These are phyloP conservation scores for Hymenoscyphus occultus DNA, from an alignment of 2,329 filamentous ascomycete genomes.

Conservation along the genomic window DNA sequence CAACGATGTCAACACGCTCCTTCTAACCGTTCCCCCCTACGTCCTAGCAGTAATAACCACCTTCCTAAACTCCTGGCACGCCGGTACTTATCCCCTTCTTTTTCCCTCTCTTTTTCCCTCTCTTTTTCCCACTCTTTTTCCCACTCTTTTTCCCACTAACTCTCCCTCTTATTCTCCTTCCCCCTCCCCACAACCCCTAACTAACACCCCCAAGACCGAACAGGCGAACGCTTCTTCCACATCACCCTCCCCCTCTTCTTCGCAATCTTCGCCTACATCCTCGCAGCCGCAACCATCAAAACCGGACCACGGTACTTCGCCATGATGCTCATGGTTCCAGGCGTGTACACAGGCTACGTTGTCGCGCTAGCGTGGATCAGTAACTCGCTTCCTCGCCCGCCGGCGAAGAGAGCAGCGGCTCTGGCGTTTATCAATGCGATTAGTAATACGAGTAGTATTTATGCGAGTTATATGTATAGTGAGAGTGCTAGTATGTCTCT, in stretches of 20 bases:
- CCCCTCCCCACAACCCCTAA: not conserved
- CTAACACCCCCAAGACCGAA: constrained; percentile 47
- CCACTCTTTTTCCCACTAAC: not conserved
- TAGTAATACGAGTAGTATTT: constrained; percentile 67
- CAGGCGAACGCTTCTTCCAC: constrained; percentile 69
- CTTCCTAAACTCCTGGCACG: constrained; percentile 65
- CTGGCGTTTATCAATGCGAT: constrained; percentile 75
- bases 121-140: not conserved
- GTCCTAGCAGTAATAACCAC: constrained; percentile 60
- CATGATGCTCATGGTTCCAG: constrained; percentile 70
- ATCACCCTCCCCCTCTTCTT: constrained; percentile 60
- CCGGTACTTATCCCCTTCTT: constrained; percentile 34
- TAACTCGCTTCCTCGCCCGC: constrained; percentile 71
- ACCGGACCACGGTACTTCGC: constrained; percentile 63
- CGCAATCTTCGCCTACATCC: constrained; percentile 62
- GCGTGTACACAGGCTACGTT: constrained; percentile 64
- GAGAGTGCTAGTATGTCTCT: constrained; percentile 37
- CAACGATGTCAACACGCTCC: constrained; percentile 54
- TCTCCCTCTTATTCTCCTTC: not conserved
- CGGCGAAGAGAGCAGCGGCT: constrained; percentile 59
- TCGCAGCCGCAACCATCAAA: constrained; percentile 60
- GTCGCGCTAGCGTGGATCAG: constrained; percentile 72
- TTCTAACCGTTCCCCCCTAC: constrained; percentile 65
- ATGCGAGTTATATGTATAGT: constrained; percentile 66
- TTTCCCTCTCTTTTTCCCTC: not conserved